Percentiles rank a stretch among this genome's conserved stretches.
Evolutionary conservation across 2,329 filamentous ascomycete genomes (phyloP).

Genomic region (Coniella lustricola): DNA sequence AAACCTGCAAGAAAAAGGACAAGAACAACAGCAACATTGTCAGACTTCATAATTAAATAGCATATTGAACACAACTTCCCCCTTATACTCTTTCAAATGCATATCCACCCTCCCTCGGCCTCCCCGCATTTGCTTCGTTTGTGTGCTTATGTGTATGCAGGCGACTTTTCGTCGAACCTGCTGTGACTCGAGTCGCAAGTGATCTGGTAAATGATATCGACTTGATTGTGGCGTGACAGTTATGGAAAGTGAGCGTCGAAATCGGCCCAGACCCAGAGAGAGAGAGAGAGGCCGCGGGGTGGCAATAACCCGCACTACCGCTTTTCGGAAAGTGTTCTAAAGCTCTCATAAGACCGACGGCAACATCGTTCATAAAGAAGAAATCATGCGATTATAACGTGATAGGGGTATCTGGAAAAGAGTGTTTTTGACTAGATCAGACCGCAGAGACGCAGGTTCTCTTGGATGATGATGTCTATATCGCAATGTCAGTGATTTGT

Average conservation of each 20-base stretch:
- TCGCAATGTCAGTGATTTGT: slow-evolving; percentile 33
- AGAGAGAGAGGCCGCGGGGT: neutral
- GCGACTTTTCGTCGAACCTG: slow-evolving; percentile 9
- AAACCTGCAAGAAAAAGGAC: neutral
- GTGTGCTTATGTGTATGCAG: slow-evolving; percentile 4
- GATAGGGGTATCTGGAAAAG: slow-evolving; percentile 17
- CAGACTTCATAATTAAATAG: slow-evolving; percentile 39
- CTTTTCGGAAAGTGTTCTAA: slow-evolving; percentile 7
- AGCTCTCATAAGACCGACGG: slow-evolving; percentile 13
- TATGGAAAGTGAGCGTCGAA: slow-evolving; percentile 4
- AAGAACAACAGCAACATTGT: slow-evolving; percentile 15
- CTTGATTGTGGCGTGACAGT: slow-evolving; percentile 10
- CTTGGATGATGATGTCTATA: slow-evolving; percentile 98
- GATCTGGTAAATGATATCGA: slow-evolving; percentile 13
- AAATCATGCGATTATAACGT: slow-evolving; percentile 18
- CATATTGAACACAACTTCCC: slow-evolving; percentile 40
- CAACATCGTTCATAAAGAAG: slow-evolving; percentile 17
- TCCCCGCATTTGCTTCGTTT: slow-evolving; percentile 12
- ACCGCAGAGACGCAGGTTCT: slow-evolving; percentile 94
- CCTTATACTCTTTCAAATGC: slow-evolving; percentile 17
- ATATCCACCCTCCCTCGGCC: slow-evolving; percentile 11
- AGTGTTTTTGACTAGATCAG: slow-evolving; percentile 58
- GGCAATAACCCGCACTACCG: slow-evolving; percentile 9
- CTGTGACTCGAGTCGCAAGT: slow-evolving; percentile 10
- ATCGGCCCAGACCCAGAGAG: slow-evolving; percentile 5